A percentile compares a stretch with the other conserved stretches of the same genome.
phyloP scores from a whole-genome alignment of 1,284 basidiomycete genomes.

The Papiliotrema laurentii region DNA sequence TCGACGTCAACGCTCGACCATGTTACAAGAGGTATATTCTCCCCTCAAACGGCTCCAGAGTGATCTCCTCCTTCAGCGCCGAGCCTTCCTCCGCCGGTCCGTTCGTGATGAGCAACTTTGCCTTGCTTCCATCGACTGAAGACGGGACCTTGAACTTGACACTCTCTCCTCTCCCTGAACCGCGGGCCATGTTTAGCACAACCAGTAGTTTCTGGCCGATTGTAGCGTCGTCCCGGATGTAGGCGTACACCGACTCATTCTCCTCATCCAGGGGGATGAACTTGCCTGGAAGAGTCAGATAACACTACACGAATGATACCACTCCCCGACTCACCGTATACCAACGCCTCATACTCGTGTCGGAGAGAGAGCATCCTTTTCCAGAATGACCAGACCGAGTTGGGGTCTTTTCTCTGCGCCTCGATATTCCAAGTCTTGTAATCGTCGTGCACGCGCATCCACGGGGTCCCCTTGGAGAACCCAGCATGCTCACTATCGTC shows the following conservation, averaged over 20 bases:
- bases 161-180: slow-evolving; percentile 11
- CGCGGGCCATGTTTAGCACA: slow-evolving; percentile 37
- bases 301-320: background rate
- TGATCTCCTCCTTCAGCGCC: slow-evolving; percentile 11
- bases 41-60: slow-evolving; percentile 22
- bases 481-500: slow-evolving; percentile 57
- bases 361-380: slow-evolving; percentile 41
- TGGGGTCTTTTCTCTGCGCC: slow-evolving; percentile 39
- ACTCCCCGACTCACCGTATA: slow-evolving; percentile 39
- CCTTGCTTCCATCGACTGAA: slow-evolving; percentile 15
- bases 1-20: background rate
- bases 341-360: slow-evolving; percentile 35
- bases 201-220: slow-evolving; percentile 26
- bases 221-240: slow-evolving; percentile 33
- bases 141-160: slow-evolving; percentile 13
- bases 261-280: slow-evolving; percentile 40
- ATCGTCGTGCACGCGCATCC: slow-evolving; percentile 75
- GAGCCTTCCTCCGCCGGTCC: slow-evolving; percentile 13
- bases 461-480: slow-evolving; percentile 61
- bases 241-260: slow-evolving; percentile 41
- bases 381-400: slow-evolving; percentile 37
- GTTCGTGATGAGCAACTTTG: slow-evolving; percentile 27
- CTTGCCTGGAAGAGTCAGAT: slow-evolving; percentile 7
- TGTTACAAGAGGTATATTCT: slow-evolving; percentile 23
- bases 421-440: slow-evolving; percentile 52